Evolutionary conservation across 768 basidiomycete species (phyloP).

Genomic region (Tricholoma sp.): DNA sequence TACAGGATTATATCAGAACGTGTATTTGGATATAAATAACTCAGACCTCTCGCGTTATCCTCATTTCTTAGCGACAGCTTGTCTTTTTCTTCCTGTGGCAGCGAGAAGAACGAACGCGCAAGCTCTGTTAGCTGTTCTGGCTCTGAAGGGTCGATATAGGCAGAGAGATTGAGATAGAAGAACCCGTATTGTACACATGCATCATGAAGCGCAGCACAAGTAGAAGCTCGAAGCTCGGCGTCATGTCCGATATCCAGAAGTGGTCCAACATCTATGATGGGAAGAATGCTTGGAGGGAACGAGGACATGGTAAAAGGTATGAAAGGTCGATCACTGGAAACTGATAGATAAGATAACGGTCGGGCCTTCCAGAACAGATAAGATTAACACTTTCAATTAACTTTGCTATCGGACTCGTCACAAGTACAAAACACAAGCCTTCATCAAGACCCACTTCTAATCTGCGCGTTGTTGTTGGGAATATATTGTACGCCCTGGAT

Average conservation of each 20-base stretch:
- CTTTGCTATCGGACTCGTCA: conserved; percentile 1
- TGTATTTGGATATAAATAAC: not conserved
- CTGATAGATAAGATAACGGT: conserved; percentile 10
- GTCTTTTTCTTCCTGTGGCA: conserved; percentile 78
- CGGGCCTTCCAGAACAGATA: conserved; percentile 7
- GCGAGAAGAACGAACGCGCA: conserved; percentile 67
- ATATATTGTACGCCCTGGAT: conserved; percentile 61
- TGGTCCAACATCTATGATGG: conserved; percentile 70
- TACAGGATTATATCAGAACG: conserved; percentile 22
- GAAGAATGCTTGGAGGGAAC: conserved; percentile 33
- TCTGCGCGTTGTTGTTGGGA: conserved; percentile 32
- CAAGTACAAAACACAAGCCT: not conserved
- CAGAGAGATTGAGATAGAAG: conserved; percentile 78
- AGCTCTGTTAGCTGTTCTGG: conserved; percentile 60
- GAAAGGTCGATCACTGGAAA: not conserved
- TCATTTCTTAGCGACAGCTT: conserved; percentile 59
- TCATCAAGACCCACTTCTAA: conserved; percentile 1
- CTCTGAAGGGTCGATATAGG: conserved; percentile 51
- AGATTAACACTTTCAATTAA: conserved; percentile 13
- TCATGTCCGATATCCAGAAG: conserved; percentile 41
- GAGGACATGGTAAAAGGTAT: conserved; percentile 8
- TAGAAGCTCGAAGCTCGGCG: conserved; percentile 35
- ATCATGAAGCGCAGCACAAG: conserved; percentile 56
- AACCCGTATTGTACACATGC: conserved; percentile 82
- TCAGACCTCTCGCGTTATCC: conserved; percentile 71